Base-by-base conservation (phyloP, 352 stramenopile species). In the Nothophytophthora sp. region DNA sequence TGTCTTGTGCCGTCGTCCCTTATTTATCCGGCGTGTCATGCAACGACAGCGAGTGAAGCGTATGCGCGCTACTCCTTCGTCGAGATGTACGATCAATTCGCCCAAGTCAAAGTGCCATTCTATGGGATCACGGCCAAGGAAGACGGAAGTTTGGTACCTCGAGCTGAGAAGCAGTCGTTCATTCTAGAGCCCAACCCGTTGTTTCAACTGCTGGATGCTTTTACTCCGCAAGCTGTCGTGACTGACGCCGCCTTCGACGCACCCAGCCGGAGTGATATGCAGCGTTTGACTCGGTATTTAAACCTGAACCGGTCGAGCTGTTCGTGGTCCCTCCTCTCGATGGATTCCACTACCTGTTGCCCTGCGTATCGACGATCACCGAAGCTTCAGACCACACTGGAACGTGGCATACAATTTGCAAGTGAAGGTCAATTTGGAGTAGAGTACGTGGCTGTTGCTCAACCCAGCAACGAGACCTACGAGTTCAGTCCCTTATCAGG, bases 261-360 rank as follows among this genome's bases (percentile, higher is more conserved):
- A 5, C 29, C 67, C 1, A 56, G 62, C 11, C 69, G 60, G 16
- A 63, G 67, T 9, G 70, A 80, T 30, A 51, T 80, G 36, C 38
- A 54, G 13, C 55, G 60, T 10, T 53, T 85, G 25, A 39, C 54
- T 16, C 68, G 50, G 7, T 75, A 73, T 35, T 47, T 80, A 20
- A 33, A 64, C 27, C 27, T 72, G 15, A 76, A 73, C 36, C 48
- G 58, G 0, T 52, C 59, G 10, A 66, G 60, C 20, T 73, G 67
- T 23, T 55, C 58, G 16, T 92, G 78, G 76, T 58, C 62, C 10
- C 63, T 90, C 15, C 18, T 92, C 12, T 68, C 78, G 0, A 73
- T 89, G 30, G 81, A 92, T 43, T 87, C 76, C 1, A 68, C 58
- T 13, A 75, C 67, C 5, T 87, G 62, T 19, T 60, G 76, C 10